phyloP scores from a whole-genome alignment of 495 filamentous ascomycete genomes.

The Paragyromitra xinjiangensis region DNA sequence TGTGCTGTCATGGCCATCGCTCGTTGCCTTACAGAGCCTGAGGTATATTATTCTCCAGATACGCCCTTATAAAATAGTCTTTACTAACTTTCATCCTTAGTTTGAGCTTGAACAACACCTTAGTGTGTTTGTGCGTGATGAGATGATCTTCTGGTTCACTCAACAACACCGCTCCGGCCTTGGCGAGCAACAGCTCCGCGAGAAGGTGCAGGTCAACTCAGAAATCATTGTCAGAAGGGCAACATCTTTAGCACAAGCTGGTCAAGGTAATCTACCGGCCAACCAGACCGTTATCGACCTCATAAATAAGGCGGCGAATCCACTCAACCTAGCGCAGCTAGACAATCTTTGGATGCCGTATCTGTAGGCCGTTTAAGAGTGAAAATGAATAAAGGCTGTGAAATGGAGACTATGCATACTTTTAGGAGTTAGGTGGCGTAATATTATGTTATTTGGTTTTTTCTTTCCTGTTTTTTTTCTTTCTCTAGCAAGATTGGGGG shows the following conservation, averaged over 20 bases:
- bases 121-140: slow-evolving; percentile 91
- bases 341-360: slow-evolving; percentile 99
- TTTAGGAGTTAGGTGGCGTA: slow-evolving; percentile 38
- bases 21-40: slow-evolving; percentile 91
- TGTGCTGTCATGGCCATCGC: slow-evolving; percentile 94
- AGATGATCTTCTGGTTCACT: slow-evolving; percentile 98
- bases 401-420: not conserved
- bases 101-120: slow-evolving; percentile 90
- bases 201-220: slow-evolving; percentile 86
- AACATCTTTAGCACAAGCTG: slow-evolving; percentile 73
- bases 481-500: not conserved
- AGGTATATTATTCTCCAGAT: slow-evolving; percentile 59
- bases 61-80: not conserved
- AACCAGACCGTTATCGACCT: slow-evolving; percentile 96
- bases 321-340: slow-evolving; percentile 78
- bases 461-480: not conserved
- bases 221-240: slow-evolving; percentile 91
- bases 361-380: slow-evolving; percentile 64
- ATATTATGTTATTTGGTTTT: slow-evolving; percentile 1
- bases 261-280: slow-evolving; percentile 76
- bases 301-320: slow-evolving; percentile 84
- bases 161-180: slow-evolving; percentile 74
- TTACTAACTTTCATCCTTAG: slow-evolving; percentile 47
- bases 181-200: slow-evolving; percentile 76
- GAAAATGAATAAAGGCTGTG: not conserved